Evolutionary conservation across 805 yeast species (phyloP), one percentile per base, ranked within the genome.

Genomic region (Danielia oregonensis): DNA sequence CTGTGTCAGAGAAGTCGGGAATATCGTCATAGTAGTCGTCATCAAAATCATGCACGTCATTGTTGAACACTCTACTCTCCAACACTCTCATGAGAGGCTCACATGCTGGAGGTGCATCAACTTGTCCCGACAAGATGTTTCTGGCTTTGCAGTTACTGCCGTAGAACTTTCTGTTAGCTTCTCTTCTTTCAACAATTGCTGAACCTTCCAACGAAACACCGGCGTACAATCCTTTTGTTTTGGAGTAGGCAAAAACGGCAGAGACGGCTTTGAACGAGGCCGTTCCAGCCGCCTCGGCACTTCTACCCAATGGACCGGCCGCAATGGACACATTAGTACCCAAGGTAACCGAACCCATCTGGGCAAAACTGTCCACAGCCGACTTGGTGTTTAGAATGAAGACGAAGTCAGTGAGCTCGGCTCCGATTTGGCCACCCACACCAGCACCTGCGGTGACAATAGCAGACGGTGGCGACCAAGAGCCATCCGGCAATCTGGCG

Each of bases 401-500:
- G 18, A 91, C 96, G 55, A 91, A 91, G 65, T 91, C 97, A 2
- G 98, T 91, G 52, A 91, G 68, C 58, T 91, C 98, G 6, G 96
- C 89, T 26, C 98, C 98, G 45, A 93, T 77, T 66, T 88, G 94
- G 28, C 98, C 98, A 40, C 98, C 98, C 5, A 93, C 97, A 53
- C 98, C 97, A 4, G 97, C 97, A 50, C 97, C 98, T 3, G 95
- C 97, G 15, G 97, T 86, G 34, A 79, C 82, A 46, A 93, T 82
- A 7, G 97, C 98, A 2, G 95, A 82, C 1, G 98, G 98, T 3
- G 97, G 95, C 10, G 97, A 88, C 98, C 98, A 91, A 0, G 84
- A 63, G 1, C 97, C 97, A 61, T 93, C 97, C 2, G 94, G 94
- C 32, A 93, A 70, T 40, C 97, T 70, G 4, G 97, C 96, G 17